Evolutionary conservation across 148 eudicot genomes (phyloP), one percentile per base, ranked within the genome.

Genomic region (Cornus suecica): DNA sequence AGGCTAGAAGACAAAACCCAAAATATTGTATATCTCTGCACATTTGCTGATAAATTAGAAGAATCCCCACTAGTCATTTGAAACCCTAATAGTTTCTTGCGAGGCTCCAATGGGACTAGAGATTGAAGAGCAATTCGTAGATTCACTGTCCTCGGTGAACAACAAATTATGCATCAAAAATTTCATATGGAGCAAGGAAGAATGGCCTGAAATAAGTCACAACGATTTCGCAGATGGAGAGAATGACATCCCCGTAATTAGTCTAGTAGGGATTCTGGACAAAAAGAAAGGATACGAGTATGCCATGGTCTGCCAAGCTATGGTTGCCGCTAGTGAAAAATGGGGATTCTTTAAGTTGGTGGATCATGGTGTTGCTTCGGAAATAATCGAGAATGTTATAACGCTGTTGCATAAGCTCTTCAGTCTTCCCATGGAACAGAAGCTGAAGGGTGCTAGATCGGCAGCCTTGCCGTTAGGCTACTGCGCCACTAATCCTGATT

Each of bases 291-390:
- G 24, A 2, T 8, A 58, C 4, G 62, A 58, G 24, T 58, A 58
- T 22, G 34, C 24, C 25, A 25, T 37, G 9, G 3, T 61, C 8
- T 69, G 79, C 34, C 20, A 58, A 24, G 61, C 31, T 24, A 77
- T 77, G 79, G 79, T 77, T 51, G 23, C 27, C 20, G 79, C 79
- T 61, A 41, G 74, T 28, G 28, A 42, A 2, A 77, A 42, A 69
- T 77, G 79, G 79, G 79, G 79, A 22, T 77, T 77, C 72, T 77
- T 77, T 32, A 69, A 69, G 61, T 32, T 77, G 66, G 74, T 77
- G 24, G 73, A 77, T 69, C 79, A 77, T 69, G 79, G 79, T 0
- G 79, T 69, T 5, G 45, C 30, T 60, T 27, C 34, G 3, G 79
- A 77, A 42, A 69, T 42, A 58, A 45, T 63, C 0, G 66, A 60